Base-by-base conservation (phyloP, 768 basidiomycete genomes). In the Pulveroboletus sp. region DNA sequence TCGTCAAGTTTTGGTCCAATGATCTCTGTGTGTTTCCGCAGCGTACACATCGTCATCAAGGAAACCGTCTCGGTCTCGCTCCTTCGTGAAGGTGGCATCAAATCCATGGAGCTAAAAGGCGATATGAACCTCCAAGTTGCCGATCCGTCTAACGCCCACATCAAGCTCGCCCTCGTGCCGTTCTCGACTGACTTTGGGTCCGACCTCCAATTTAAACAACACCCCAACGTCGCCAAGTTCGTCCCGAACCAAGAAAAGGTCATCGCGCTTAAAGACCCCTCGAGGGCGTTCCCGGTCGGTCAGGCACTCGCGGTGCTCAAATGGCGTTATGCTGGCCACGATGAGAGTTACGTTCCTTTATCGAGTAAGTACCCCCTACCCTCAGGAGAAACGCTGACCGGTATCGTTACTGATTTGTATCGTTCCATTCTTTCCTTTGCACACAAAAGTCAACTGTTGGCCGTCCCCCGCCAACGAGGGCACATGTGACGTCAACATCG, bases 401-500 rank as follows among this genome's bases (percentile, higher is more conserved):
- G 12, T 15, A 1, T 36, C 11, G 10, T 40, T 7, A 35, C 49
- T 56, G 11, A 60, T 24, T 1, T 4, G 11, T 5, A 21, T 37
- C 17, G 1, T 42, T 1, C 11, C 18, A 8, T 43, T 8, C 10
- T 21, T 43, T 31, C 5, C 36, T 37, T 15, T 26, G 18, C 41
- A n/a, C 7, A 17, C 56, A 33, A 93, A 93, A 45, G 94, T 99
- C 67, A 99, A 92, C 64, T 94, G 92, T 70, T 98, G 94, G 94
- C 96, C 94, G 11, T 85, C 92, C 11, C 87, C 90, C 6, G 85
- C 89, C 35, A 91, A 90, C 59, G 87, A 92, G 53, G 93, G 93
- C n/a, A 86, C 86, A 1, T 89, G 85, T 57, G 93, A 95, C 56
- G 90, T 98, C 52, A 94, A 89, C 69, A 90, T 98, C 55, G 96